Evolutionary conservation across 345 rosid genomes (phyloP).

Genomic region (Boechera retrofracta): DNA sequence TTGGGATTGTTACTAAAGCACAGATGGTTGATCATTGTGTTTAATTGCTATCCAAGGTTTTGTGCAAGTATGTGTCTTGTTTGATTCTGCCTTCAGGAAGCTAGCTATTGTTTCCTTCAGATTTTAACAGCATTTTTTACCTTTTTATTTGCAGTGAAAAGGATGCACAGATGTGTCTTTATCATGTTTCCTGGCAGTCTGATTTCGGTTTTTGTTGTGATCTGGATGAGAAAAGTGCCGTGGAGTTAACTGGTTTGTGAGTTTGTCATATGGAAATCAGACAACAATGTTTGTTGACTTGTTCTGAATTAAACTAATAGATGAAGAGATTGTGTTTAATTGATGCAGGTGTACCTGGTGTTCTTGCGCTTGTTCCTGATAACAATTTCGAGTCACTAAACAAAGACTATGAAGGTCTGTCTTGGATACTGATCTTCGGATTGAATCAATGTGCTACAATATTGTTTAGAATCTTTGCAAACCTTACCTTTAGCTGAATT

Average conservation of each 20-base stretch:
- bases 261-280: constrained; percentile 27
- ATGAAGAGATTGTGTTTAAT: neutral
- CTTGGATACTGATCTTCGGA: constrained; percentile 15
- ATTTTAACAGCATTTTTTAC: neutral
- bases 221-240: constrained; percentile 73
- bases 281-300: constrained; percentile 14
- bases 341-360: constrained; percentile 84
- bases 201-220: constrained; percentile 84
- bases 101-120: neutral
- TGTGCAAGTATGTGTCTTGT: constrained; percentile 66
- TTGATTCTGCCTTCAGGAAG: constrained; percentile 16
- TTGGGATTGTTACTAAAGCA: constrained; percentile 82
- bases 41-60: constrained; percentile 69
- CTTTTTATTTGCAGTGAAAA: constrained; percentile 57
- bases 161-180: constrained; percentile 94
- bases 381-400: constrained; percentile 62
- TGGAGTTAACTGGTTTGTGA: constrained; percentile 71
- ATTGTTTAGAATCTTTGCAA: neutral
- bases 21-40: constrained; percentile 91
- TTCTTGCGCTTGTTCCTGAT: constrained; percentile 78
- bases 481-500: constrained; percentile 16
- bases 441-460: neutral
- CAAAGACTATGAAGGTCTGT: constrained; percentile 75
- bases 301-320: neutral
- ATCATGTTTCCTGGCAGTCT: constrained; percentile 85